Conservation (phyloP, 2,329 filamentous ascomycete species). For the Pseudocercospora macadamiae region DNA sequence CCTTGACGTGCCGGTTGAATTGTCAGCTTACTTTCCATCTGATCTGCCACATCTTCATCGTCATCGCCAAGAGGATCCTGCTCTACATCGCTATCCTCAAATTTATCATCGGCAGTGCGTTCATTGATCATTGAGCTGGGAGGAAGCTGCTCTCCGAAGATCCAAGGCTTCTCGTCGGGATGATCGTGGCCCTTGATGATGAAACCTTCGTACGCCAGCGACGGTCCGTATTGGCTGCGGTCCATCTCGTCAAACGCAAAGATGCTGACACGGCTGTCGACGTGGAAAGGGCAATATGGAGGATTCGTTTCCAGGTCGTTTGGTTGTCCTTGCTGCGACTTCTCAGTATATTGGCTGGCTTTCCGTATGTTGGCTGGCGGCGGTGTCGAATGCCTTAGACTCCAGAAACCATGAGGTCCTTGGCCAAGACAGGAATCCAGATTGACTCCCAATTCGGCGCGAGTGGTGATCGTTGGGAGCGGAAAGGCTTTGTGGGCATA, state of each 20-base stretch:
- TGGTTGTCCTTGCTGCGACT: background rate
- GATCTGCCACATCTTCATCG: slow-evolving; percentile 25
- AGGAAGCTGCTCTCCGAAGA: slow-evolving; percentile 36
- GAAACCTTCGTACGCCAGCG: slow-evolving; percentile 19
- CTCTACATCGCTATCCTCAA: slow-evolving; percentile 13
- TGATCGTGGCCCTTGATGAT: slow-evolving; percentile 29
- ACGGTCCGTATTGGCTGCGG: slow-evolving; percentile 20
- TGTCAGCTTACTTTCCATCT: slow-evolving; percentile 32
- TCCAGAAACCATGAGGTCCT: slow-evolving; percentile 46
- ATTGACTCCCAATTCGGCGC: slow-evolving; percentile 10
- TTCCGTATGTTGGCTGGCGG: slow-evolving; percentile 8
- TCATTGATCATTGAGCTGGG: slow-evolving; percentile 36
- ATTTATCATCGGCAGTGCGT: slow-evolving; percentile 15
- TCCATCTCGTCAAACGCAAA: slow-evolving; percentile 60
- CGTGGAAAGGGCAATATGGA: slow-evolving; percentile 94
- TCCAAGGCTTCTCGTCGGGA: slow-evolving; percentile 31
- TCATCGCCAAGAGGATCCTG: slow-evolving; percentile 16
- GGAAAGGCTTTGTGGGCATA: slow-evolving; percentile 30
- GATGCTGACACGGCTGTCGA: slow-evolving; percentile 80
- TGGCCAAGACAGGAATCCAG: slow-evolving; percentile 29
- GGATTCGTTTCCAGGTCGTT: slow-evolving; percentile 74
- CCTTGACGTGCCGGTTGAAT: slow-evolving; percentile 24
- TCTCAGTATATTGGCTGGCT: background rate
- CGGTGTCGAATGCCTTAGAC: slow-evolving; percentile 32
- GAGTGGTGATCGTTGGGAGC: slow-evolving; percentile 29